Evolutionary conservation across 2,329 filamentous ascomycete genomes (phyloP).

Genomic region (Clarireedia monteithiana): DNA sequence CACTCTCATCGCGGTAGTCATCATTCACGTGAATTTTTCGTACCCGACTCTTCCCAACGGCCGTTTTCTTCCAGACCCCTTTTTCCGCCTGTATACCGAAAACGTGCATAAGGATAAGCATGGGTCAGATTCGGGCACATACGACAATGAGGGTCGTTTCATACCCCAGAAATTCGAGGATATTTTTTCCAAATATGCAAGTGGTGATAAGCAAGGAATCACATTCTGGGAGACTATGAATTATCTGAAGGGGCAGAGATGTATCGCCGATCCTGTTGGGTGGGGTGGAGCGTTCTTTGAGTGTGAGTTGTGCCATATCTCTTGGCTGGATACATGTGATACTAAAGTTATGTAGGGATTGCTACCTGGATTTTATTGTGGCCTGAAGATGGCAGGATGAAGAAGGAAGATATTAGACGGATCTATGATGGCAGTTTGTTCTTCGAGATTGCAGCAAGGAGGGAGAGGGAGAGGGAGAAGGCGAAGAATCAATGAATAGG

Average conservation of each 20-base stretch:
- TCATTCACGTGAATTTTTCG: constrained; percentile 43
- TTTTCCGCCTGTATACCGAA: constrained; percentile 31
- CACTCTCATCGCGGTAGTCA: constrained; percentile 35
- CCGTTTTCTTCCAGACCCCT: constrained; percentile 34
- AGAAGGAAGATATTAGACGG: constrained; percentile 48
- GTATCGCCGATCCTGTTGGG: constrained; percentile 37
- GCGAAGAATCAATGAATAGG: not conserved
- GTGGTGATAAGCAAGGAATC: constrained; percentile 32
- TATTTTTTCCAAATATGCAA: constrained; percentile 40
- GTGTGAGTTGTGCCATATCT: constrained; percentile 25
- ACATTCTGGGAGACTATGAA: constrained; percentile 31
- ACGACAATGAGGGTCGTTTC: constrained; percentile 42
- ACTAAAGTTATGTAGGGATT: constrained; percentile 28
- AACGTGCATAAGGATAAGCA: constrained; percentile 34
- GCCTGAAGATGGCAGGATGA: constrained; percentile 47
- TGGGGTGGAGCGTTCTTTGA: constrained; percentile 26
- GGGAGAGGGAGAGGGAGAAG: constrained; percentile 7
- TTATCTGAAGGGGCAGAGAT: constrained; percentile 34
- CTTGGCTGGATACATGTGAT: not conserved
- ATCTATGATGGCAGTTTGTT: constrained; percentile 47
- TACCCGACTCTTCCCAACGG: constrained; percentile 36
- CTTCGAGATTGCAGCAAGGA: constrained; percentile 33
- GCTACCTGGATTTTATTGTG: constrained; percentile 46
- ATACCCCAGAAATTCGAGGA: constrained; percentile 43
- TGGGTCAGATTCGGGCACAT: constrained; percentile 38